A percentile compares a stretch with the other conserved stretches of the same genome.
phyloP scores from a whole-genome alignment of 2,329 filamentous ascomycete genomes.

The Byssothecium circinans region DNA sequence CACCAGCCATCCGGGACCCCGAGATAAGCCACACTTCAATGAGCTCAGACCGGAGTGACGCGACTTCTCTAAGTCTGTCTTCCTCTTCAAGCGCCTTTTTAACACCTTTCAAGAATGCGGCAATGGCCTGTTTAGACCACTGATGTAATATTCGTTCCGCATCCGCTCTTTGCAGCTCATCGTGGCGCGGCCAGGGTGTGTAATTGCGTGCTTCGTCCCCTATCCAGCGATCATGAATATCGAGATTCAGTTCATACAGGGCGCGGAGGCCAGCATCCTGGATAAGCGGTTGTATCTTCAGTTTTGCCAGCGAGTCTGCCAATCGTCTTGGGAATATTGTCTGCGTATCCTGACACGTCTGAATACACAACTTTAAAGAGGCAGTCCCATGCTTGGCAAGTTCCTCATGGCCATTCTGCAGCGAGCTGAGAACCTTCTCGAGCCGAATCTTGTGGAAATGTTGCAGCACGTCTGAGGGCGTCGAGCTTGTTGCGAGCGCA shows the following conservation, averaged over 20 bases:
- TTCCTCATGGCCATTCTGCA: conserved; percentile 54
- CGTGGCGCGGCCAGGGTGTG: conserved; percentile 82
- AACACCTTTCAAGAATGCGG: conserved; percentile 58
- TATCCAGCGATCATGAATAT: conserved; percentile 78
- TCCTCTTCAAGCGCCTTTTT: conserved; percentile 61
- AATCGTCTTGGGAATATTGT: conserved; percentile 72
- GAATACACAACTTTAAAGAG: conserved; percentile 72
- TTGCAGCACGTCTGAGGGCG: conserved; percentile 74
- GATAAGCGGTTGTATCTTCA: conserved; percentile 73
- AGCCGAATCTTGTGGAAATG: conserved; percentile 76
- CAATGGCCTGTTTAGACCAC: conserved; percentile 46
- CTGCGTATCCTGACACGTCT: conserved; percentile 77
- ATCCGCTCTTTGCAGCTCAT: conserved; percentile 58
- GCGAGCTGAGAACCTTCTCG: conserved; percentile 65
- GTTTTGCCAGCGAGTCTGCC: conserved; percentile 65
- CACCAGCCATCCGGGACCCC: conserved; percentile 63
- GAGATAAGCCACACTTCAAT: conserved; percentile 76
- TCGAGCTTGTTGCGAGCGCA: conserved; percentile 77
- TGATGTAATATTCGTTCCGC: conserved; percentile 44
- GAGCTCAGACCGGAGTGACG: conserved; percentile 69
- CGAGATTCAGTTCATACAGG: conserved; percentile 72
- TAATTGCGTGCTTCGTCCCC: conserved; percentile 81
- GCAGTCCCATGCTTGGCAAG: conserved; percentile 60
- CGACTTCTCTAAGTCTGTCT: conserved; percentile 67
- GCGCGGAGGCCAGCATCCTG: conserved; percentile 67